These are phyloP conservation scores for Teratosphaeria zuluensis DNA, from an alignment of 2,329 filamentous ascomycete genomes.

Conservation along the genomic window DNA sequence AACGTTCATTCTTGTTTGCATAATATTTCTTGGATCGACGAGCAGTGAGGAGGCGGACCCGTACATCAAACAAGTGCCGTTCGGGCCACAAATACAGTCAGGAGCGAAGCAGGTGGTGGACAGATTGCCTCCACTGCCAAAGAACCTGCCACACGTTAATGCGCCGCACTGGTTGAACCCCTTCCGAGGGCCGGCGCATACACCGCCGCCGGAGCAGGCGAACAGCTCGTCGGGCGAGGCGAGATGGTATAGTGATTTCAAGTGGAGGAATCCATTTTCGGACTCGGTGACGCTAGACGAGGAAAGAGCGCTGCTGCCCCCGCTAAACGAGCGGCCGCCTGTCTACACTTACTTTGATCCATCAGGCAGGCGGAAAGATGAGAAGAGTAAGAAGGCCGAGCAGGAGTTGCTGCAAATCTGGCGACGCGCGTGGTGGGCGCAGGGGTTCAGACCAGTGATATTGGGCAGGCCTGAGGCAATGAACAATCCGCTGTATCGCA, in stretches of 20 bases:
- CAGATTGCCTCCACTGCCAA: slow-evolving; percentile 21
- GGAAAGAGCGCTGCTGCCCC: slow-evolving; percentile 72
- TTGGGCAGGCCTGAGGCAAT: slow-evolving; percentile 70
- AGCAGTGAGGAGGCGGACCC: slow-evolving; percentile 17
- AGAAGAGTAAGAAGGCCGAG: slow-evolving; percentile 60
- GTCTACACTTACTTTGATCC: slow-evolving; percentile 90
- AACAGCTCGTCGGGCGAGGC: slow-evolving; percentile 71
- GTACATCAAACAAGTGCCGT: slow-evolving; percentile 23
- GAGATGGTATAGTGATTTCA: slow-evolving; percentile 81
- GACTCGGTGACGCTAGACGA: slow-evolving; percentile 71
- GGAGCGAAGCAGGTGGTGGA: slow-evolving; percentile 31
- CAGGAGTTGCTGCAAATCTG: slow-evolving; percentile 73
- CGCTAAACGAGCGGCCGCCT: slow-evolving; percentile 56
- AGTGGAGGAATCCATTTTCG: slow-evolving; percentile 85
- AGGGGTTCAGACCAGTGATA: slow-evolving; percentile 80
- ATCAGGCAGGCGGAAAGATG: slow-evolving; percentile 48
- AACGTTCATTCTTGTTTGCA: slow-evolving; percentile 28
- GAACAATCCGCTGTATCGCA: slow-evolving; percentile 68
- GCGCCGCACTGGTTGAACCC: slow-evolving; percentile 42
- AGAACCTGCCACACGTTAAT: slow-evolving; percentile 23
- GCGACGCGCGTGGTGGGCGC: slow-evolving; percentile 90
- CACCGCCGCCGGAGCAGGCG: slow-evolving; percentile 61
- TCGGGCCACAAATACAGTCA: slow-evolving; percentile 29
- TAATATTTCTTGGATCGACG: slow-evolving; percentile 26
- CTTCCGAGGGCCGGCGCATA: slow-evolving; percentile 60